Evolutionary conservation across 106 monocot species (phyloP).

Genomic region (Dendrobium officinale): DNA sequence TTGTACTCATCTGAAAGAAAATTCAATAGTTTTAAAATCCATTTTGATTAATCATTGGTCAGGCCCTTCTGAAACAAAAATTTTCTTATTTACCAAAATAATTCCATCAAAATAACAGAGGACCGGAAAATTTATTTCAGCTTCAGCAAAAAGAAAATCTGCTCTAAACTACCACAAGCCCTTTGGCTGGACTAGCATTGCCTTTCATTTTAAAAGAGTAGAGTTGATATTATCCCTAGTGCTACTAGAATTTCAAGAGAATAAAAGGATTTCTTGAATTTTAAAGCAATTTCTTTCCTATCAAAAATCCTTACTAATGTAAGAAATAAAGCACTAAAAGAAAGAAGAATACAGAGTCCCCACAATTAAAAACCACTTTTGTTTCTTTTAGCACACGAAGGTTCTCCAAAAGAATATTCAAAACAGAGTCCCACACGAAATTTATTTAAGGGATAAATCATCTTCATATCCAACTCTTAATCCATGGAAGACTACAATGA

Average conservation of each 20-base stretch:
- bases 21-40: too few species aligned
- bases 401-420: not conserved
- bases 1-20: too few species aligned
- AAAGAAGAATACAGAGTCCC: too few species aligned
- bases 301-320: not conserved
- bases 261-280: not conserved
- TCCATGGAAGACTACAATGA: not conserved
- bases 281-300: not conserved
- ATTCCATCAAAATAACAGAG: not conserved
- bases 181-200: not conserved
- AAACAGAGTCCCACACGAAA: not conserved
- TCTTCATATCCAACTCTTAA: not conserved
- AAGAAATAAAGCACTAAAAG: not conserved
- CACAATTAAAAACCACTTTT: not conserved
- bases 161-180: not conserved
- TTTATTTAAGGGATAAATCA: not conserved
- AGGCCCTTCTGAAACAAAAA: too few species aligned
- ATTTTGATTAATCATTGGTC: too few species aligned
- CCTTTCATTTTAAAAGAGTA: not conserved
- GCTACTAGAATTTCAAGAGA: not conserved
- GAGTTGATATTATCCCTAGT: not conserved
- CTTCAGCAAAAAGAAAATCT: conserved; percentile 1
- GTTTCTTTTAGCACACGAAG: not conserved
- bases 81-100: too few species aligned
- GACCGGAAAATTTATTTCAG: not conserved